phyloP scores from a whole-genome alignment of 164 flowering plant species.

The Cinnamomum micranthum region DNA sequence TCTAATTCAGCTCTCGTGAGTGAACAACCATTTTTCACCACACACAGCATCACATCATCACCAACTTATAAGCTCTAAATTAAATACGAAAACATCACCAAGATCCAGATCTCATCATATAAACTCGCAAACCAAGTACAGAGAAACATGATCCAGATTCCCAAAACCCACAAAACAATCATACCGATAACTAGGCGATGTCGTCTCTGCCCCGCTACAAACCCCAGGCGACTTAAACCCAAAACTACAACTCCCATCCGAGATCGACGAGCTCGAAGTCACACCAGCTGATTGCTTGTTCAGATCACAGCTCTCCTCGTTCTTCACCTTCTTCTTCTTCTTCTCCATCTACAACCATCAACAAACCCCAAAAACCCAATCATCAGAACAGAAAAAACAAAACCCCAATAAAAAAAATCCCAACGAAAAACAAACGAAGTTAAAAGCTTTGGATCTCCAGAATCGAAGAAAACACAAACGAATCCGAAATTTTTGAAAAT shows the following conservation, averaged over 20 bases:
- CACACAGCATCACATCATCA: neutral
- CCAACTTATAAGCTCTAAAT: neutral
- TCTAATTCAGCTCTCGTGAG: no score
- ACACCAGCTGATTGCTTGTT: slow-evolving; percentile 64
- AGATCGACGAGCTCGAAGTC: slow-evolving; percentile 61
- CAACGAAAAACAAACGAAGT: neutral
- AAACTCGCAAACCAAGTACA: neutral
- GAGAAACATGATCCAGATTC: neutral
- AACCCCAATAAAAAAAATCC: neutral
- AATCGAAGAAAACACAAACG: neutral
- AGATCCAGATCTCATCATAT: neutral
- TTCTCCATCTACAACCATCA: slow-evolving; percentile 25
- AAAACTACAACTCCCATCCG: slow-evolving; percentile 60
- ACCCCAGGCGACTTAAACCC: slow-evolving; percentile 54
- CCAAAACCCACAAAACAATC: slow-evolving; percentile 31
- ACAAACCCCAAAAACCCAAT: slow-evolving; percentile 28
- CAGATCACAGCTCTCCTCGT: slow-evolving; percentile 60
- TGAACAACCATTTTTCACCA: neutral
- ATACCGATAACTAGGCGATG: slow-evolving; percentile 37
- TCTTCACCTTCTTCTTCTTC: slow-evolving; percentile 35
- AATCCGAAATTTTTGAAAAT: neutral
- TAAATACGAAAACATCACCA: neutral
- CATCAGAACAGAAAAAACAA: neutral
- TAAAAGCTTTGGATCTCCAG: neutral
- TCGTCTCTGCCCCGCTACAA: slow-evolving; percentile 37